These are phyloP conservation scores for Fusarium nematophilum DNA, from an alignment of 2,329 filamentous ascomycete genomes.

Conservation along the genomic window DNA sequence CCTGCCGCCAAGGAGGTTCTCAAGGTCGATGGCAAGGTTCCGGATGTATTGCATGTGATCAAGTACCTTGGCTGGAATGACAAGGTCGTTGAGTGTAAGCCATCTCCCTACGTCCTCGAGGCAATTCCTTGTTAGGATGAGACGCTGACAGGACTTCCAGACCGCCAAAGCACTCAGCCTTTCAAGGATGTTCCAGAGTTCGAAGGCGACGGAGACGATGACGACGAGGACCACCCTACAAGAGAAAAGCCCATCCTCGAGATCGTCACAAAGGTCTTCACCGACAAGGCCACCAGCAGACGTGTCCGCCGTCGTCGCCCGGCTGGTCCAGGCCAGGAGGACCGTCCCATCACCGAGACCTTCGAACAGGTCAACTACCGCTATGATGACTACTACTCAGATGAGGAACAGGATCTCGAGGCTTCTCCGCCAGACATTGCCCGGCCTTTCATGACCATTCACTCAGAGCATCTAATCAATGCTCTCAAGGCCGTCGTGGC, in stretches of 20 bases:
- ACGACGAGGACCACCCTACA: constrained; percentile 17
- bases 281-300: constrained; percentile 13
- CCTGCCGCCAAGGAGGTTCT: constrained; percentile 21
- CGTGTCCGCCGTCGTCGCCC: constrained; percentile 17
- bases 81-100: constrained; percentile 52
- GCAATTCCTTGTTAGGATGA: not conserved
- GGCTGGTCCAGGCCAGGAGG: constrained; percentile 23
- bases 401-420: constrained; percentile 38
- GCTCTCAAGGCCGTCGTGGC: constrained; percentile 60
- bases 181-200: constrained; percentile 50
- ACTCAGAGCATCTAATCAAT: constrained; percentile 58
- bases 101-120: not conserved
- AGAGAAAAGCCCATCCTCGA: constrained; percentile 54
- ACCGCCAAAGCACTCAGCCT: constrained; percentile 52
- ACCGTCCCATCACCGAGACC: constrained; percentile 45
- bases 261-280: constrained; percentile 55
- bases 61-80: constrained; percentile 52
- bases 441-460: constrained; percentile 55
- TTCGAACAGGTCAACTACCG: constrained; percentile 41
- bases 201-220: constrained; percentile 40
- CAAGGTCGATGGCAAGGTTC: constrained; percentile 50
- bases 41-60: constrained; percentile 56
- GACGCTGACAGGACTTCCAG: constrained; percentile 42
- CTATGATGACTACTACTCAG: constrained; percentile 42
- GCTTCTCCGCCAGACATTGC: constrained; percentile 45